phyloP scores from a whole-genome alignment of 352 stramenopile species.

The Phytophthora sansomeana region DNA sequence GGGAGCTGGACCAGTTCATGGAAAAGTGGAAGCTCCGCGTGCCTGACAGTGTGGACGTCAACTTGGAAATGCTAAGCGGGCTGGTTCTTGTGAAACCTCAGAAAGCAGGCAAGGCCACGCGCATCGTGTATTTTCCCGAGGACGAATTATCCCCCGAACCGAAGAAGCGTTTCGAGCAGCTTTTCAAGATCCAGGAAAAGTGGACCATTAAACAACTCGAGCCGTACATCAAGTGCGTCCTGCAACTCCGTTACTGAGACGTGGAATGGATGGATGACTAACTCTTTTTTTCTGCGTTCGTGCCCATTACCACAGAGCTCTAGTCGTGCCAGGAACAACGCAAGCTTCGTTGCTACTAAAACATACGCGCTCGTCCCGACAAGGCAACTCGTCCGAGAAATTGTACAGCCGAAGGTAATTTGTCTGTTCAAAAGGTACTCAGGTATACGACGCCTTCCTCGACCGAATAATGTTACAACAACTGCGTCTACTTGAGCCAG shows the following conservation, averaged over 20 bases:
- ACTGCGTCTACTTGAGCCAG: neutral
- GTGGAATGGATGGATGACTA: neutral
- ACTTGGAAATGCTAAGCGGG: constrained; percentile 69
- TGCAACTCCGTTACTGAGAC: neutral
- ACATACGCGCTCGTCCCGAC: constrained; percentile 80
- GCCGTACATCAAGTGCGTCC: constrained; percentile 80
- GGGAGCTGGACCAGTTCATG: constrained; percentile 72
- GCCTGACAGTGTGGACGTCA: constrained; percentile 67
- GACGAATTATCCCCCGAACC: constrained; percentile 71
- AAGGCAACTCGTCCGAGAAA: constrained; percentile 71
- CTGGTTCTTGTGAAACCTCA: constrained; percentile 62
- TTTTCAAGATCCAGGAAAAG: constrained; percentile 85
- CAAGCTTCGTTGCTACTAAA: constrained; percentile 84
- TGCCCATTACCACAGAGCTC: constrained; percentile 43
- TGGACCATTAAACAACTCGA: constrained; percentile 85
- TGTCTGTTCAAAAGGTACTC: neutral
- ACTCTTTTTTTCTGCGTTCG: constrained; percentile 7
- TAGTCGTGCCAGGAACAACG: constrained; percentile 68
- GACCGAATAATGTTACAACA: no score
- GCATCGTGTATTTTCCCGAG: constrained; percentile 76
- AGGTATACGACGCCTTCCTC: no score
- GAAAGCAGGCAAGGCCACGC: constrained; percentile 45
- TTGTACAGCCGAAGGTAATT: constrained; percentile 78
- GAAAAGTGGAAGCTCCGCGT: constrained; percentile 86
- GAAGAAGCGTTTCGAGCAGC: constrained; percentile 78